Evolutionary conservation across 2,329 filamentous ascomycete genomes (phyloP), one percentile per base, ranked within the genome.

Genomic region (Alternaria incomplexa): DNA sequence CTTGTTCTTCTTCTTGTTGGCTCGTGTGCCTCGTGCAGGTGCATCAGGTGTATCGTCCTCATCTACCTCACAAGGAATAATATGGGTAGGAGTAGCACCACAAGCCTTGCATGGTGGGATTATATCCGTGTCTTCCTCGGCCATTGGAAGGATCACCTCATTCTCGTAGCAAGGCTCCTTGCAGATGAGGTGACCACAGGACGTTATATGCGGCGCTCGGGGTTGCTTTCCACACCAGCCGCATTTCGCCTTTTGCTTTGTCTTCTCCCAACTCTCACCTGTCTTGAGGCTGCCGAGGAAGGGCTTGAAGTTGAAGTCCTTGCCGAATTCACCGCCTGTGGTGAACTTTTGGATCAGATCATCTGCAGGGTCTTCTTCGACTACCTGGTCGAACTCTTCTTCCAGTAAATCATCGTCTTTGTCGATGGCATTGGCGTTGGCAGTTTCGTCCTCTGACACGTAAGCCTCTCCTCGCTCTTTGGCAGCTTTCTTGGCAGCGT

Each of bases 131-230:
- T 43, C 17, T 1, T 52, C 67, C 36, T 75, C 64, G 32, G 73
- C 76, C 17, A 77, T 76, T 4, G 73, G 53, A 0, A 77, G n/a
- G 47, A 72, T 64, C 45, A 81, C 61, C 26, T 28, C 26, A 3
- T 71, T 66, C 3, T 71, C 56, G 8, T 87, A 76, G 66, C 88
- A 90, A 0, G 77, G 71, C 2, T 72, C 59, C 0, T n/a, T 13
- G 73, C 88, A 90, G 65, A 87, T 87, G 6, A 88, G 73, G 63
- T 90, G 88, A 15, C 80, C 77, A 69, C 88, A 90, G 5, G 81
- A 75, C 0, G 86, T 86, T 28, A 86, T 76, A 10, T 80, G 73
- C 0, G 84, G 79, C 1, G 81, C 65, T 0, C 73, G 66, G 0
- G 85, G 84, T 0, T 73, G 52, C 22, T 63, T 55, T 67, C 3